phyloP scores from a whole-genome alignment of 2,329 filamentous ascomycete genomes.

The Alternaria ethzedia region DNA sequence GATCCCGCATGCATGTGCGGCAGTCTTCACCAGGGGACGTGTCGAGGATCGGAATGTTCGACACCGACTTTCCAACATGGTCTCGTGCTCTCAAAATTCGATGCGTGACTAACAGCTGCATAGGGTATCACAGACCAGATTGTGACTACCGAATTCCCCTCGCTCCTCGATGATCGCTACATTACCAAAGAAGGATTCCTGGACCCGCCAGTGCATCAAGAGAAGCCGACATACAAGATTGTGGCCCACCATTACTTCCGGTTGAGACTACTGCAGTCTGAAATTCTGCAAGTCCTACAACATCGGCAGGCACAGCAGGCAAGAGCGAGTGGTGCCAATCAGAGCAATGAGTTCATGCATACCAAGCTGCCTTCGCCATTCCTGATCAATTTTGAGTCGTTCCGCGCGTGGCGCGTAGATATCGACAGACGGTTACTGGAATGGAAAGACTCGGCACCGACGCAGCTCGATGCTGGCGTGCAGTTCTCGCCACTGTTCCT shows the following conservation, averaged over 20 bases:
- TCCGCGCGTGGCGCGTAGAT: conserved; percentile 85
- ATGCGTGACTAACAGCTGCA: conserved; percentile 11
- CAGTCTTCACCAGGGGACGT: neutral
- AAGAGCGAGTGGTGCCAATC: conserved; percentile 68
- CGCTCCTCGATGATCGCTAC: conserved; percentile 82
- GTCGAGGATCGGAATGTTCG: neutral
- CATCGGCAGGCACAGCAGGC: conserved; percentile 87
- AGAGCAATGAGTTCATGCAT: conserved; percentile 75
- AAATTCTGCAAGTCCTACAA: conserved; percentile 92
- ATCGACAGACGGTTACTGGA: conserved; percentile 82
- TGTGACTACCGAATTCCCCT: conserved; percentile 94
- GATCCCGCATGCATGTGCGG: neutral
- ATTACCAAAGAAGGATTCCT: conserved; percentile 82
- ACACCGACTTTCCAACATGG: neutral
- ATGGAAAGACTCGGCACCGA: conserved; percentile 86
- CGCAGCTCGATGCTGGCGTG: conserved; percentile 79
- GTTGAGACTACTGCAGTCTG: conserved; percentile 85
- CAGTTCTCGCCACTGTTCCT: conserved; percentile 88
- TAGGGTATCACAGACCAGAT: conserved; percentile 87
- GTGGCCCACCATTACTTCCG: conserved; percentile 93
- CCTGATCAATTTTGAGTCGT: conserved; percentile 80
- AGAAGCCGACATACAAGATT: conserved; percentile 82
- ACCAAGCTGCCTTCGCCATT: conserved; percentile 84
- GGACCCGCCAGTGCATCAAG: conserved; percentile 62
- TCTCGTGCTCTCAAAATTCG: neutral